Evolutionary conservation across 2,329 filamentous ascomycete species (phyloP), one percentile per base, ranked within the genome.

Genomic region (Graphiopsis chlorocephala): DNA sequence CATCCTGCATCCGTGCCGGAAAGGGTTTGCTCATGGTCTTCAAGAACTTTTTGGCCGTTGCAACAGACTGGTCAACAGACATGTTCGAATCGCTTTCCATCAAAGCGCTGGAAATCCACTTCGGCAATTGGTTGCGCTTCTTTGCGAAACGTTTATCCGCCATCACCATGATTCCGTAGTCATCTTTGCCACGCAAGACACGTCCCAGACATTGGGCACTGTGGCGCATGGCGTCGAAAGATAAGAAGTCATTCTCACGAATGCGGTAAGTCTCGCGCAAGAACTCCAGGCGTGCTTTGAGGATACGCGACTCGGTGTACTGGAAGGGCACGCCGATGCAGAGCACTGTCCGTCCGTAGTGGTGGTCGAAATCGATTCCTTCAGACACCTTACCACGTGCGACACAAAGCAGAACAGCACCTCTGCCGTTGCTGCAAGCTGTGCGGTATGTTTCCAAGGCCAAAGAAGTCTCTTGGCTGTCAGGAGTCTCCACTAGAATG

Each of bases 131-230:
- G 3, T 79, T 84, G 42, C 93, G 85, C 80, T 98, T 98, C 81
- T 95, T 96, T 75, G 92, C 89, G 78, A 97, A 99, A 20, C 95
- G 88, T 48, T 92, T 89, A 77, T 99, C 95, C 2, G 96, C 95
- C 29, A 99, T 84, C 4, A 99, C 94, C 95, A 99, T 99, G 82
- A 99, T 92, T n/a, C 95, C 95, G 77, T 99, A 99, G 78, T 99
- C 95, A 75, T 99, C 96, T 77, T 99, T 99, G 26, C 95, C 95
- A 72, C 95, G 86, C 67, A 99, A 82, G 50, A 99, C 95, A 75
- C 95, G 93, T 15, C 95, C 96, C 1, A 99, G 83, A 74, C 95
- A 99, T 76, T 99, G 95, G 0, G 95, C 94, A 15, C 95, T 95
- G 76, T 99, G 95, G n/a, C 95, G 88, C 94, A 99, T 99, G 25